phyloP scores from a whole-genome alignment of 306 rosid genomes.

The Hylodesmum podocarpum region DNA sequence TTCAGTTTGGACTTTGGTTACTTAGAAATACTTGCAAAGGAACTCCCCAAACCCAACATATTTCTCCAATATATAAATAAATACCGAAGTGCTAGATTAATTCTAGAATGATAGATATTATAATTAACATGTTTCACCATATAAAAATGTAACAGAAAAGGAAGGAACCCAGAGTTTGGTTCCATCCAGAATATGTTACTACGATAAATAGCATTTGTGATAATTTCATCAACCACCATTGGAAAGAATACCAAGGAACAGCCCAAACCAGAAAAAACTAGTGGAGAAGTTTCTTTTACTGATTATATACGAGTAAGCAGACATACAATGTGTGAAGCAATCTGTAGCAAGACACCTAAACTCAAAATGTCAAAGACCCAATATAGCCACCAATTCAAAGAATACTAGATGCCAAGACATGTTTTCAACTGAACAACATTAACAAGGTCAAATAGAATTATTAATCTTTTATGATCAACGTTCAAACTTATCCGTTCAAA shows the following conservation, averaged over 20 bases:
- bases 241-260: conserved; percentile 1
- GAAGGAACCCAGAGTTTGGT: neutral
- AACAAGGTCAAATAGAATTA: neutral
- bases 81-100: neutral
- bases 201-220: neutral
- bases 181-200: neutral
- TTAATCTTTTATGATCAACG: neutral
- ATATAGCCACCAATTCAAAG: neutral
- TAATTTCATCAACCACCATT: neutral
- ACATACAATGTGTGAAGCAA: neutral
- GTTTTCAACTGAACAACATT: neutral
- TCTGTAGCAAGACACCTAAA: neutral
- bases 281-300: neutral
- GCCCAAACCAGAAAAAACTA: neutral
- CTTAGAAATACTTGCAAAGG: neutral
- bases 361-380: conserved; percentile 2
- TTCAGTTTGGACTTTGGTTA: neutral
- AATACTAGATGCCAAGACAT: neutral
- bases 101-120: neutral
- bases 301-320: neutral
- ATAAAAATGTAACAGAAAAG: neutral
- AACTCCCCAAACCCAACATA: neutral
- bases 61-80: neutral
- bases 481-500: neutral
- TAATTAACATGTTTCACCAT: neutral